phyloP scores from a whole-genome alignment of 2,329 filamentous ascomycete genomes.

The Epicoccum nigrum region DNA sequence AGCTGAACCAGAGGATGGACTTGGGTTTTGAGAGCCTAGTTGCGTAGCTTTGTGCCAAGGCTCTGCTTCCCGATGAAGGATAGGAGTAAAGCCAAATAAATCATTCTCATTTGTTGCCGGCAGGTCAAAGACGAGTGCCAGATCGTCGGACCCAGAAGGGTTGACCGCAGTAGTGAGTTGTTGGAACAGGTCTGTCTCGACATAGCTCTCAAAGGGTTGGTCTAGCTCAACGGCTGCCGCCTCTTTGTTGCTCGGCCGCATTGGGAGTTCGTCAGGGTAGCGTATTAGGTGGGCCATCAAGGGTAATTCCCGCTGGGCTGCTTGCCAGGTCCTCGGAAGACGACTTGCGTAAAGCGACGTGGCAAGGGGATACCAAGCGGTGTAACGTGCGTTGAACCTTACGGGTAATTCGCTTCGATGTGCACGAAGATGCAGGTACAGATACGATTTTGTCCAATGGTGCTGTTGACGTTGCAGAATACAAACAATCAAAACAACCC shows the following conservation, averaged over 20 bases:
- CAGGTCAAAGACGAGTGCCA: constrained; percentile 59
- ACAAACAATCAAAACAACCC: constrained; percentile 45
- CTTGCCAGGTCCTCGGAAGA: constrained; percentile 30
- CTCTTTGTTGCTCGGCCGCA: constrained; percentile 59
- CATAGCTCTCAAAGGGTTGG: constrained; percentile 68
- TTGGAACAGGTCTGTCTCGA: constrained; percentile 62
- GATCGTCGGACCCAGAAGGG: constrained; percentile 55
- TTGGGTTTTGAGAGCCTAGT: constrained; percentile 58
- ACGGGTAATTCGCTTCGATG: constrained; percentile 21
- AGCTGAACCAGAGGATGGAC: constrained; percentile 39
- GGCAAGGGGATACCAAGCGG: constrained; percentile 19
- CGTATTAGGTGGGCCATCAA: constrained; percentile 38
- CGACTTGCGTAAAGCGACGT: constrained; percentile 12
- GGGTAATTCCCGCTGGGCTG: constrained; percentile 29
- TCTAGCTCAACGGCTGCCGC: constrained; percentile 62
- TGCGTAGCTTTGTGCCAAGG: constrained; percentile 62
- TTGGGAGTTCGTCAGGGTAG: constrained; percentile 39
- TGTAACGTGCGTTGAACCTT: constrained; percentile 34
- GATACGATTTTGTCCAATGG: constrained; percentile 36
- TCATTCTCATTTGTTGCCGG: constrained; percentile 60
- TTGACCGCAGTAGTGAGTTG: constrained; percentile 56
- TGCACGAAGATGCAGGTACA: constrained; percentile 33
- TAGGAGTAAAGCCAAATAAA: constrained; percentile 53
- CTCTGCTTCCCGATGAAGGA: constrained; percentile 56
- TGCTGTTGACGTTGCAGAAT: constrained; percentile 23